These are phyloP conservation scores for Paramyrothecium roridum DNA, from an alignment of 2,329 filamentous ascomycete genomes.

Conservation along the genomic window DNA sequence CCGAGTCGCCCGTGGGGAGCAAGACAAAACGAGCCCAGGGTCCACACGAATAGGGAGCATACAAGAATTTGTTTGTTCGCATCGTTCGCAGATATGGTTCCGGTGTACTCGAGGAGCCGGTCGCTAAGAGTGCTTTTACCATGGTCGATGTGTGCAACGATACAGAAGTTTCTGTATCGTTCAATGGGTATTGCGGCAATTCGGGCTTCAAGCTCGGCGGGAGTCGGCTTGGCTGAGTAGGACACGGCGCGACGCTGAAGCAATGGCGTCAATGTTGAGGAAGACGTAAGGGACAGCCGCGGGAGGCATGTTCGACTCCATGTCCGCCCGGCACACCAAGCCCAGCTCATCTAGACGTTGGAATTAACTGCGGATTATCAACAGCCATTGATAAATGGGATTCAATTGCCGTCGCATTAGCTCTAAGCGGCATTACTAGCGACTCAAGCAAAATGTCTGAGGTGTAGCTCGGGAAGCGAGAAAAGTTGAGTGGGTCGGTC, in stretches of 20 bases:
- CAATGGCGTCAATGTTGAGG: not conserved
- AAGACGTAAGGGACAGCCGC: slow-evolving; percentile 9
- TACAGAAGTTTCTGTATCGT: slow-evolving; percentile 92
- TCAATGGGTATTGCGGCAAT: slow-evolving; percentile 76
- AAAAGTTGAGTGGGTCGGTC: no score
- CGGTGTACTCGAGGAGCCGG: slow-evolving; percentile 86
- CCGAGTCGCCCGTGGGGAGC: not conserved
- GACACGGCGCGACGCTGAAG: slow-evolving; percentile 5
- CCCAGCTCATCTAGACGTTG: slow-evolving; percentile 32
- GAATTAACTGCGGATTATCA: not conserved
- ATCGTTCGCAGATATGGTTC: slow-evolving; percentile 78
- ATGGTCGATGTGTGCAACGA: slow-evolving; percentile 98
- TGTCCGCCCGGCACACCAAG: slow-evolving; percentile 31
- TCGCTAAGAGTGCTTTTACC: slow-evolving; percentile 96
- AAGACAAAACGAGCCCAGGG: not conserved
- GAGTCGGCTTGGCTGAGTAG: slow-evolving; percentile 21
- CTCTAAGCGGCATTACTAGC: not conserved
- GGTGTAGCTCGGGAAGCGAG: no score
- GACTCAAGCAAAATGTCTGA: not conserved
- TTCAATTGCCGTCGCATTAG: not conserved
- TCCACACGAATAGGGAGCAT: slow-evolving; percentile 1
- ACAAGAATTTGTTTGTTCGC: slow-evolving; percentile 87
- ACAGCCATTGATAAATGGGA: not conserved
- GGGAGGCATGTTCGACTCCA: slow-evolving; percentile 31
- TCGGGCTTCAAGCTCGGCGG: slow-evolving; percentile 37